phyloP scores from a whole-genome alignment of 1,284 basidiomycete genomes.

The Flammula alnicola region DNA sequence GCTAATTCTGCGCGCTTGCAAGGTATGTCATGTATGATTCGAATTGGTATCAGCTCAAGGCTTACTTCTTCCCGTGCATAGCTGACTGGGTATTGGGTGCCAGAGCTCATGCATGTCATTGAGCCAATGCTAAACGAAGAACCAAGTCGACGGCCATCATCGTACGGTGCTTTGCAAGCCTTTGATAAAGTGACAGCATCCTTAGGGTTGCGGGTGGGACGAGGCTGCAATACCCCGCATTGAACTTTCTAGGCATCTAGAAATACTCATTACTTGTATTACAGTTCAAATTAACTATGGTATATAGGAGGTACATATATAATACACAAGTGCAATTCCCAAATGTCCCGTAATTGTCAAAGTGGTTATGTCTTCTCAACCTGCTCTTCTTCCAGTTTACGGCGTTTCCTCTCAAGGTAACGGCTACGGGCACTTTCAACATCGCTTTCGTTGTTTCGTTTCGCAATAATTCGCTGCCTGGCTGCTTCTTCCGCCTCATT shows the following conservation, averaged over 20 bases:
- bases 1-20: conserved; percentile 63
- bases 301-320: conserved; percentile 18
- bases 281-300: conserved; percentile 10
- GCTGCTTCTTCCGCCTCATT: conserved; percentile 63
- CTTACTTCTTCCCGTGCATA: conserved; percentile 30
- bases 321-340: conserved; percentile 1
- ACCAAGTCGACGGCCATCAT: conserved; percentile 56
- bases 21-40: too few species aligned
- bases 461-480: conserved; percentile 56
- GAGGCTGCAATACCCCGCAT: conserved; percentile 28
- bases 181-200: conserved; percentile 51
- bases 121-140: conserved; percentile 58
- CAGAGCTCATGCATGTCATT: conserved; percentile 58
- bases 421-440: conserved; percentile 77
- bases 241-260: too few species aligned
- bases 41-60: background rate
- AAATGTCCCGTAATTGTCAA: background rate
- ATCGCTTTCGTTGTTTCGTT: conserved; percentile 73
- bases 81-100: conserved; percentile 59
- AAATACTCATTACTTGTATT: background rate
- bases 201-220: conserved; percentile 40
- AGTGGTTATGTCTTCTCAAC: conserved; percentile 10
- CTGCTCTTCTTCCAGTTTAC: conserved; percentile 62
- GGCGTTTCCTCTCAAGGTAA: conserved; percentile 81
- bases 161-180: conserved; percentile 47